Percentiles rank a stretch among this genome's conserved stretches.
Conservation (phyloP, 495 filamentous ascomycete species). For the Articulospora tetracladia region DNA sequence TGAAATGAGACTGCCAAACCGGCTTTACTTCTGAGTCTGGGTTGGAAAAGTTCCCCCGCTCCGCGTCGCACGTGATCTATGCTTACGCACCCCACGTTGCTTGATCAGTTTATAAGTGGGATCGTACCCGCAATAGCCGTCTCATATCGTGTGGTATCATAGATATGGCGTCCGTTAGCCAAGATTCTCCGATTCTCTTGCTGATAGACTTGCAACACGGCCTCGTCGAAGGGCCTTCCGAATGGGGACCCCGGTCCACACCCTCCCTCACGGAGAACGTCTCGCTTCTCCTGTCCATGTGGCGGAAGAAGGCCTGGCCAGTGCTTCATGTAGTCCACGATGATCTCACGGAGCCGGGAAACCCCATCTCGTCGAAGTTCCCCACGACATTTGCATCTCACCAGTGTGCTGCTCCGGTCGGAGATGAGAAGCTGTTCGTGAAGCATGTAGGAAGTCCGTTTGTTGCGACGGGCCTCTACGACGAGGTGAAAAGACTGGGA, state of each 20-base stretch:
- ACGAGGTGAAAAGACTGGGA: neutral
- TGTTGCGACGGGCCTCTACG: constrained; percentile 1
- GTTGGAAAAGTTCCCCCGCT: too few species aligned
- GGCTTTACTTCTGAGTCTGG: too few species aligned
- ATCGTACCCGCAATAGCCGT: too few species aligned
- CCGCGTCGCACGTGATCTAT: too few species aligned
- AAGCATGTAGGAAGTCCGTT: constrained; percentile 18
- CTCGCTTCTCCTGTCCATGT: constrained; percentile 6
- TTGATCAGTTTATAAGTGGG: too few species aligned
- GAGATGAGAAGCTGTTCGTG: constrained; percentile 10
- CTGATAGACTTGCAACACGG: constrained; percentile 17
- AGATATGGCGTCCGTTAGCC: too few species aligned
- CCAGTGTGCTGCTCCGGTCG: neutral
- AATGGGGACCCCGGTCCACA: constrained; percentile 19
- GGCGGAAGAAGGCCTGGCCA: constrained; percentile 11
- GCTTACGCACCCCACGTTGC: too few species aligned
- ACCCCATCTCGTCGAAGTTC: constrained; percentile 6
- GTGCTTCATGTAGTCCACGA: constrained; percentile 20
- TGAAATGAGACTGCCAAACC: too few species aligned
- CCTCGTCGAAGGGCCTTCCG: neutral
- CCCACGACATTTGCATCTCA: constrained; percentile 15
- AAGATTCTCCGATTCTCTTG: constrained; percentile 11
- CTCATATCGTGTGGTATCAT: too few species aligned
- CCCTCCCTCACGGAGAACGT: constrained; percentile 15
- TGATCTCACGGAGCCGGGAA: constrained; percentile 5